Base-by-base conservation (phyloP, 257 asterid genomes). In the Primulina eburnea region DNA sequence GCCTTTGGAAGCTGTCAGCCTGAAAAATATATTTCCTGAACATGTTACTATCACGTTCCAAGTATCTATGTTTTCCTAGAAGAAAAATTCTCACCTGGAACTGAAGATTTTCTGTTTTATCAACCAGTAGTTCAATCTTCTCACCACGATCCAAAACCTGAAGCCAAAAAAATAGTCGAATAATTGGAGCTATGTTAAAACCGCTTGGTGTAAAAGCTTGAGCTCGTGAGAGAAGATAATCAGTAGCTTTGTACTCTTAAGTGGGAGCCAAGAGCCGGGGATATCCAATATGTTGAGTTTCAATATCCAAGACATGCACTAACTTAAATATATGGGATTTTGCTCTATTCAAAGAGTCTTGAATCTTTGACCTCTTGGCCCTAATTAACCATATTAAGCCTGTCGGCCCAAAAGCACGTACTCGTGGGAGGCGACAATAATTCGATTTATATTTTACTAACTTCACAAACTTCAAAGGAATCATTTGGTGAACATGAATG, bases 1-100 rank as follows among this genome's bases (percentile, higher is more conserved):
- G 98, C 82, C 98, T 85, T 76, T 92, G 98, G 80, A 92, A 92
- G 80, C 95, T 90, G 78, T 92, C 98, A 47, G 98, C 98, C 98
- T 92, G 82, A 71, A 80, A 72, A 52, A 43, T 1, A 9, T 58
- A 58, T 72, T 38, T 62, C 33, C 33, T 33, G 57, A 40, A 34
- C 55, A 65, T 33, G 32, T 77, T 29, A 66, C 7, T 60, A 62
- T 40, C 38, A 53, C 2, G 21, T 4, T 30, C 40, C 11, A 17
- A 33, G 26, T 3, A 2, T 71, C n/a, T 10, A 3, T 72, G 24
- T 55, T 55, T 70, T 37, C 50, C 28, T 61, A 47, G 61, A 62
- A 60, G 78, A 74, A 52, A 52, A 33, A 40, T 30, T 29, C 61
- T 12, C 71, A 86, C 98, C 98, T 92, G 97, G 81, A 92, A 92